Percentiles rank a stretch among this genome's conserved stretches.
These are phyloP conservation scores for Alternaria sp. DNA, from an alignment of 2,329 filamentous ascomycete species.

Conservation along the genomic window DNA sequence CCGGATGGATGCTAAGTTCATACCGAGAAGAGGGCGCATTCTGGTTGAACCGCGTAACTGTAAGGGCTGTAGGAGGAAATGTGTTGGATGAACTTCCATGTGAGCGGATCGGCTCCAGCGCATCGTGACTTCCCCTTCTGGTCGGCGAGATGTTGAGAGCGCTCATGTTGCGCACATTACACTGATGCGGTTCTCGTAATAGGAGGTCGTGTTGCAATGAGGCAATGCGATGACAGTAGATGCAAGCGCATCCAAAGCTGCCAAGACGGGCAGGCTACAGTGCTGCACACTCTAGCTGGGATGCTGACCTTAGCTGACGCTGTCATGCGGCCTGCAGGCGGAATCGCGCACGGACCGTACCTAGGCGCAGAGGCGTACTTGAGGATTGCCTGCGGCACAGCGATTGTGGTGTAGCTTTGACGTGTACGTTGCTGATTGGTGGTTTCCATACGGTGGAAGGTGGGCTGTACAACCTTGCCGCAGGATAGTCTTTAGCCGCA, in stretches of 20 bases:
- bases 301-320: background rate
- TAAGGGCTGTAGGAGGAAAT: background rate
- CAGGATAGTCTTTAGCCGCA: background rate
- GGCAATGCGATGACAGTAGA: background rate
- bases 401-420: slow-evolving; percentile 35
- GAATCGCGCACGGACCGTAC: background rate
- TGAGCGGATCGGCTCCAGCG: background rate
- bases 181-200: background rate
- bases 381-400: slow-evolving; percentile 21
- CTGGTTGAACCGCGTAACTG: background rate
- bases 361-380: background rate
- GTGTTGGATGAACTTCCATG: background rate
- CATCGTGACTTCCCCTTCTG: background rate
- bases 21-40: background rate
- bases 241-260: background rate
- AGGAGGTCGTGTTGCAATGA: background rate
- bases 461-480: background rate
- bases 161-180: background rate
- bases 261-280: background rate
- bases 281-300: background rate
- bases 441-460: background rate
- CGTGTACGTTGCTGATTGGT: slow-evolving; percentile 37
- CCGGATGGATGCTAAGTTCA: background rate
- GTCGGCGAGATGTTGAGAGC: background rate
- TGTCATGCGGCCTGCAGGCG: slow-evolving; percentile 28